Percentiles rank a stretch among this genome's conserved stretches.
Evolutionary conservation across 495 filamentous ascomycete species (phyloP).

Genomic region (Xylaria flabelliformis): DNA sequence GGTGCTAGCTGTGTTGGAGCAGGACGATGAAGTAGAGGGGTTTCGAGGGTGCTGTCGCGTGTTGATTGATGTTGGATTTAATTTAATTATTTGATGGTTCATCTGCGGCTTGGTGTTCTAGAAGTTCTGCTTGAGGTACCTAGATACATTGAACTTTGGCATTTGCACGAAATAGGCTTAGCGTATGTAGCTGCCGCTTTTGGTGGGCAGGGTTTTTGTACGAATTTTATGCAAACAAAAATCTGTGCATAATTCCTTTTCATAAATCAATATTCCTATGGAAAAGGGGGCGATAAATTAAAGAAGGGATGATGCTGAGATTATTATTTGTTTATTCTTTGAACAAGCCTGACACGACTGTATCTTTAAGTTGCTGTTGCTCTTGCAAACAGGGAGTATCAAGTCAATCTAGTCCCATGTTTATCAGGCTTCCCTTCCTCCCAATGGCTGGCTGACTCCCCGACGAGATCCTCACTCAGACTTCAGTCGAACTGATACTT

Average conservation of each 20-base stretch:
- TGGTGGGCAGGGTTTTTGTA: neutral
- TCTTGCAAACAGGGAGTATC: neutral
- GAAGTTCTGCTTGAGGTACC: neutral
- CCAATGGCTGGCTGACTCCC: neutral
- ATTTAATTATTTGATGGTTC: slow-evolving; percentile 1
- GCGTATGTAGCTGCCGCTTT: neutral
- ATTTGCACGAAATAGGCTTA: neutral
- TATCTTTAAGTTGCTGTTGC: neutral
- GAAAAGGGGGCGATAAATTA: neutral
- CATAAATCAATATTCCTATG: neutral
- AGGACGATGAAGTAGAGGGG: neutral
- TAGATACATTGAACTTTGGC: neutral
- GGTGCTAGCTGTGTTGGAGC: neutral
- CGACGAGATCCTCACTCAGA: neutral
- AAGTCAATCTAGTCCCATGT: neutral
- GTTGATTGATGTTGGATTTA: neutral
- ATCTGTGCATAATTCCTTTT: neutral
- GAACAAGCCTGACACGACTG: neutral
- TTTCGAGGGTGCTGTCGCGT: neutral
- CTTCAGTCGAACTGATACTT: neutral
- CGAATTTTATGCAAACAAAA: neutral
- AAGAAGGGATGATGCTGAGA: neutral
- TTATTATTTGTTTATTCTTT: neutral
- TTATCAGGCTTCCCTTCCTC: neutral
- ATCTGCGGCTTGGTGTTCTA: neutral